Conservation (phyloP, 768 basidiomycete species). For the Psilocybe tampanensis region DNA sequence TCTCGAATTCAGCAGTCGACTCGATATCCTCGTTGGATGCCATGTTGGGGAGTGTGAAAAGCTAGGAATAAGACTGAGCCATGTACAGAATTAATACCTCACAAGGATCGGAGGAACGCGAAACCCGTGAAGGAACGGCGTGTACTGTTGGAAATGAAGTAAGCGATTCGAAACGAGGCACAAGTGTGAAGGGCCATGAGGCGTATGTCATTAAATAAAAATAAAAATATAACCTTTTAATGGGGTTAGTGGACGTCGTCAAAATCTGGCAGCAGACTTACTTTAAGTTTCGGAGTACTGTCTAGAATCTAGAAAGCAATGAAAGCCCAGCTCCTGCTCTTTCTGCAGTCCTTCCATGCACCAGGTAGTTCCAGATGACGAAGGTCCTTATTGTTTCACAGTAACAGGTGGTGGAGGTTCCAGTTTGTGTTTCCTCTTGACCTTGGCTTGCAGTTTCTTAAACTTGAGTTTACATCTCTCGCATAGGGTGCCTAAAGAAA, state of each 20-base stretch:
- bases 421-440: conserved; percentile 46
- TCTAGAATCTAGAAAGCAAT: too few relatives aligned
- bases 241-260: too few relatives aligned
- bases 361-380: background rate
- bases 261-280: too few relatives aligned
- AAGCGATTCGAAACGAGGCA: background rate
- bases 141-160: background rate
- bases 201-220: background rate
- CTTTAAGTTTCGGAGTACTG: too few relatives aligned
- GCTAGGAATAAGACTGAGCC: background rate
- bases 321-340: too few relatives aligned
- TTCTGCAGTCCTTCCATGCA: background rate
- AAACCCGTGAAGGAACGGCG: background rate
- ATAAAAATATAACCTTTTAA: background rate
- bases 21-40: conserved; percentile 19
- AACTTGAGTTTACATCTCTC: conserved; percentile 44
- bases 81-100: background rate
- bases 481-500: conserved; percentile 40
- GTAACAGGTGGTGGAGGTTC: conserved; percentile 36
- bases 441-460: conserved; percentile 46
- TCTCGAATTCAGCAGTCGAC: conserved; percentile 20
- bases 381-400: background rate
- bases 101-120: background rate
- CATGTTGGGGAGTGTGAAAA: conserved; percentile 7
- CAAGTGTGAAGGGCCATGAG: background rate